phyloP scores from a whole-genome alignment of 768 basidiomycete species.

The Lanmaoa pseudosensibilis region DNA sequence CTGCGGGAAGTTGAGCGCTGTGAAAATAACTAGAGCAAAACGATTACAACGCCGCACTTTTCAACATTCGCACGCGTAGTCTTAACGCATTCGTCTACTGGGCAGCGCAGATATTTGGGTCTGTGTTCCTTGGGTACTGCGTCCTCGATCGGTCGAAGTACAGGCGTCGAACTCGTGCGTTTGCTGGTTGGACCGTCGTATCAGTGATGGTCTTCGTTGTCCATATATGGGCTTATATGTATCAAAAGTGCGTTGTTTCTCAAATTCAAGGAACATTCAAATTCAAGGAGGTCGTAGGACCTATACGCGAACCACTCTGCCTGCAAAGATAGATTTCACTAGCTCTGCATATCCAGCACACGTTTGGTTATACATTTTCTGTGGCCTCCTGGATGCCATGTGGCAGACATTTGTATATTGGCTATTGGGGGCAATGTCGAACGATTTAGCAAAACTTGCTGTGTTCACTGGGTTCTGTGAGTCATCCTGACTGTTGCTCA shows the following conservation, averaged over 20 bases:
- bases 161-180: slow-evolving; percentile 68
- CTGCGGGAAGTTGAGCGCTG: slow-evolving; percentile 7
- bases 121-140: slow-evolving; percentile 60
- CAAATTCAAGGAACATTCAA: background rate
- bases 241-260: slow-evolving; percentile 58
- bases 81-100: slow-evolving; percentile 81
- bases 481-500: slow-evolving; percentile 27
- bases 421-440: slow-evolving; percentile 85
- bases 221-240: slow-evolving; percentile 76
- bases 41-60: slow-evolving; percentile 75
- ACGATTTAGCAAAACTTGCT: slow-evolving; percentile 76
- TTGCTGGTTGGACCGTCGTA: slow-evolving; percentile 63
- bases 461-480: slow-evolving; percentile 80
- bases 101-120: slow-evolving; percentile 76
- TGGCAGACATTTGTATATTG: slow-evolving; percentile 86
- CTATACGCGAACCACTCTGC: slow-evolving; percentile 58
- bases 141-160: slow-evolving; percentile 60
- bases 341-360: slow-evolving; percentile 54
- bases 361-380: slow-evolving; percentile 67
- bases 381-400: slow-evolving; percentile 75
- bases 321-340: slow-evolving; percentile 58
- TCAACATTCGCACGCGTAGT: slow-evolving; percentile 76
- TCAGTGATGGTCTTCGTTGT: slow-evolving; percentile 64
- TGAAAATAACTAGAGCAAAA: slow-evolving; percentile 60
- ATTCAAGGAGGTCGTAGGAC: slow-evolving; percentile 31